A percentile compares a stretch with the other conserved stretches of the same genome.
These are phyloP conservation scores for Malus orientalis DNA, from an alignment of 306 rosid genomes.

Conservation along the genomic window DNA sequence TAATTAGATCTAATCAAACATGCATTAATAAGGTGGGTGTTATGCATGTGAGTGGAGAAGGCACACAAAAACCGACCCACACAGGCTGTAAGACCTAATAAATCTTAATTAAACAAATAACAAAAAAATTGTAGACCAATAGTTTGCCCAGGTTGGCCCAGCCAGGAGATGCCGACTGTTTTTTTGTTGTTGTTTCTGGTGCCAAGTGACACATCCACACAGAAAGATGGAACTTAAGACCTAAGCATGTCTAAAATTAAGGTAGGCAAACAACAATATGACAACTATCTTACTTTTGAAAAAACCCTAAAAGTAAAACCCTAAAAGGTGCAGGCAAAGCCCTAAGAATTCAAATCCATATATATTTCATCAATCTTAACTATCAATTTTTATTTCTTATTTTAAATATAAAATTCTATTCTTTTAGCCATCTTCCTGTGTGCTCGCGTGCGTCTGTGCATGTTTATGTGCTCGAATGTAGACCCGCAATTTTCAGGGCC, in stretches of 20 bases:
- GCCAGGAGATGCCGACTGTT: conserved; percentile 22
- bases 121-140: conserved; percentile 1
- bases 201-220: conserved; percentile 25
- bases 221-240: neutral
- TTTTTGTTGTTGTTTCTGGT: conserved; percentile 16
- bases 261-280: conserved; percentile 19
- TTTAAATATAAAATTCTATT: neutral
- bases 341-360: neutral
- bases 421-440: neutral
- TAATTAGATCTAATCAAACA: neutral
- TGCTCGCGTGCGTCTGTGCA: neutral
- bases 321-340: neutral
- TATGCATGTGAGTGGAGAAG: conserved; percentile 8
- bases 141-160: conserved; percentile 27
- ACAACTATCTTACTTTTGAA: conserved; percentile 3
- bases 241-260: conserved; percentile 13
- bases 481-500: neutral
- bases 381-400: too few species aligned
- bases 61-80: conserved; percentile 14
- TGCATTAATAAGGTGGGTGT: neutral
- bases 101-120: neutral
- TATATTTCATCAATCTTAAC: neutral
- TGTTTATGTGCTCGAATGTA: neutral
- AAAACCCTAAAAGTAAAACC: neutral
- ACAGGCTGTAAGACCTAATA: conserved; percentile 6